These are phyloP conservation scores for Coprinopsis strossmayeri DNA, from an alignment of 768 basidiomycete species.

Conservation along the genomic window DNA sequence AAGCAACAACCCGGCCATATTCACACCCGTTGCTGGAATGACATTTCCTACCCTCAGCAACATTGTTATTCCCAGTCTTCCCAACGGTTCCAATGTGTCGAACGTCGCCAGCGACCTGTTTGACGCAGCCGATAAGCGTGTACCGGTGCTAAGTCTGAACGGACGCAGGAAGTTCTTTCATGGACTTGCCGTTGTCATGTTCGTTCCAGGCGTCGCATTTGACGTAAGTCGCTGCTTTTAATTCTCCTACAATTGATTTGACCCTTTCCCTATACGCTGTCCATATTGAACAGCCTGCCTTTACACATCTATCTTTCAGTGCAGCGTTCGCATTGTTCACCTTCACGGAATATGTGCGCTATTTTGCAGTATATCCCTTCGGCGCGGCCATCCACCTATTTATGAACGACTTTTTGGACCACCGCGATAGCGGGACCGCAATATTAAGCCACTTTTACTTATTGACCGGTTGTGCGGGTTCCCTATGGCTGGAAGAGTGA, in stretches of 20 bases:
- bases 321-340: constrained; percentile 92
- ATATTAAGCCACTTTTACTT: constrained; percentile 98
- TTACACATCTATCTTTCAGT: constrained; percentile 92
- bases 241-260: constrained; percentile 5
- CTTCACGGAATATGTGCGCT: constrained; percentile 96
- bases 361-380: constrained; percentile 97
- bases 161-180: constrained; percentile 96
- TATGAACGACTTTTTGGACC: constrained; percentile 95
- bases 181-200: constrained; percentile 92
- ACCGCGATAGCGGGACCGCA: constrained; percentile 91
- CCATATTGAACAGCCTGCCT: constrained; percentile 68
- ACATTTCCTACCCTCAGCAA: constrained; percentile 47
- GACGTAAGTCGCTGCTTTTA: constrained; percentile 57
- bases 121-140: constrained; percentile 85
- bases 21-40: no score
- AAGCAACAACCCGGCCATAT: constrained; percentile 20
- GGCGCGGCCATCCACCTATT: constrained; percentile 91
- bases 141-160: constrained; percentile 86
- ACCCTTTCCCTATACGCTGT: constrained; percentile 9
- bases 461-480: constrained; percentile 89
- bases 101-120: constrained; percentile 61
- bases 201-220: constrained; percentile 86
- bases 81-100: constrained; percentile 35
- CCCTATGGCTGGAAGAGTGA: constrained; percentile 93
- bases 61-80: constrained; percentile 36